Evolutionary conservation across 495 filamentous ascomycete species (phyloP).

Genomic region (Aspergillus ellipticus): DNA sequence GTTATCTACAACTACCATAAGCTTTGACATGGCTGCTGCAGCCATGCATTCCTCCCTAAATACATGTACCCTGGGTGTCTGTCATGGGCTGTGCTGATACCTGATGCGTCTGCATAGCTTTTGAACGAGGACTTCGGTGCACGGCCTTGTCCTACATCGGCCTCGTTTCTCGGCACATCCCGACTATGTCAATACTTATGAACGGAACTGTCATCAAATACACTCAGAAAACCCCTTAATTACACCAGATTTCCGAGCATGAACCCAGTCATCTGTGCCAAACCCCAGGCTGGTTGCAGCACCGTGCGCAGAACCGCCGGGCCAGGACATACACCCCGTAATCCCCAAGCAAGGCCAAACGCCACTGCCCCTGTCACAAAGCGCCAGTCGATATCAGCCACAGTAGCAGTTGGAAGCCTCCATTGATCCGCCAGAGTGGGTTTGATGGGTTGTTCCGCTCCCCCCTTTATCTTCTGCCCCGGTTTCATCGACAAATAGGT

Average conservation of each 20-base stretch:
- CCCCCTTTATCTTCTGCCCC: constrained; percentile 19
- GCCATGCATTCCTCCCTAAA: neutral
- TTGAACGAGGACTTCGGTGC: constrained; percentile 3
- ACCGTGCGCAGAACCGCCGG: constrained; percentile 48
- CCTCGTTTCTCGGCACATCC: neutral
- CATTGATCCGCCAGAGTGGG: constrained; percentile 46
- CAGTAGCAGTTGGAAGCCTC: constrained; percentile 41
- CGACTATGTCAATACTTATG: neutral
- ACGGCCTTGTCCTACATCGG: neutral
- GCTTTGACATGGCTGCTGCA: constrained; percentile 9
- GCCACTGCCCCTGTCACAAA: constrained; percentile 47
- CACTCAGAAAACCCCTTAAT: neutral
- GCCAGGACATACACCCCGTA: constrained; percentile 54
- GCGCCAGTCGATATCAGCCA: constrained; percentile 51
- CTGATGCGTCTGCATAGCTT: constrained; percentile 8
- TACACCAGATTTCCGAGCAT: constrained; percentile 37
- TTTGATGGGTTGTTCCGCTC: constrained; percentile 12
- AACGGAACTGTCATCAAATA: neutral
- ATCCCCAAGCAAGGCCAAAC: constrained; percentile 56
- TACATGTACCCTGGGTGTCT: neutral
- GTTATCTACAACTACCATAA: constrained; percentile 13
- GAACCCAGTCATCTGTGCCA: constrained; percentile 49
- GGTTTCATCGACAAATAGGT: constrained; percentile 31
- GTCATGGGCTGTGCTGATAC: constrained; percentile 7
- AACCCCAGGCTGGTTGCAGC: constrained; percentile 48